Evolutionary conservation across 352 stramenopile genomes (phyloP).

Genomic region (Pythium periplocum): DNA sequence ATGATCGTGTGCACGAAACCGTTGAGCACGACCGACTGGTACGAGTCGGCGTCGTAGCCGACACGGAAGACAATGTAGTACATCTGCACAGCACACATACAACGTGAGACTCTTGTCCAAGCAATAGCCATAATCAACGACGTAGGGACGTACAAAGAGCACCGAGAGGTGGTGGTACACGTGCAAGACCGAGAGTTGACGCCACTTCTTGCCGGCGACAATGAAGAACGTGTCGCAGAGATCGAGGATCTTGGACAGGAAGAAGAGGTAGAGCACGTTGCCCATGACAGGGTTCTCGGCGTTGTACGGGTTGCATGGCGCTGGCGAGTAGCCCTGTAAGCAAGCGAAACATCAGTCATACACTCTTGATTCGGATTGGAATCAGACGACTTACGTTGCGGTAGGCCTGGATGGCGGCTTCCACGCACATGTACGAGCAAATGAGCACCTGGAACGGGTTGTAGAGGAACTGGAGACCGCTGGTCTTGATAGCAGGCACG

Average conservation of each 20-base stretch:
- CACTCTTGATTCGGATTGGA: neutral
- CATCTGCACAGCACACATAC: constrained; percentile 30
- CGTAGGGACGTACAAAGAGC: constrained; percentile 50
- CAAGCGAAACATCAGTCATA: neutral
- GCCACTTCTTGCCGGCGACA: constrained; percentile 93
- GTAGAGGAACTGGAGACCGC: constrained; percentile 93
- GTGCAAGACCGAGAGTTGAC: constrained; percentile 92
- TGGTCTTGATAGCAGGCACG: constrained; percentile 72
- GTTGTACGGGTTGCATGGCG: constrained; percentile 74
- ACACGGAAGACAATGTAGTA: constrained; percentile 92
- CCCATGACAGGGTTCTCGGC: constrained; percentile 60
- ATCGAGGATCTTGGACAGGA: constrained; percentile 85
- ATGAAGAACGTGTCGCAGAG: constrained; percentile 89
- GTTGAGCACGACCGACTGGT: constrained; percentile 93
- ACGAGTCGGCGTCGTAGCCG: constrained; percentile 93
- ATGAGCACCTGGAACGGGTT: constrained; percentile 96
- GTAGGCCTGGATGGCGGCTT: neutral
- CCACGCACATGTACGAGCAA: constrained; percentile 29
- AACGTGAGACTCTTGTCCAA: neutral
- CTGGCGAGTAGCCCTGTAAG: constrained; percentile 45
- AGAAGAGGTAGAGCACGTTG: constrained; percentile 90
- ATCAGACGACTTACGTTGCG: too few relatives aligned
- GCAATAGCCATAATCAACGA: neutral
- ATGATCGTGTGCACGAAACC: constrained; percentile 95
- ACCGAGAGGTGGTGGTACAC: constrained; percentile 95